Evolutionary conservation across 2,329 filamentous ascomycete genomes (phyloP).

Genomic region (Eutypa lata): DNA sequence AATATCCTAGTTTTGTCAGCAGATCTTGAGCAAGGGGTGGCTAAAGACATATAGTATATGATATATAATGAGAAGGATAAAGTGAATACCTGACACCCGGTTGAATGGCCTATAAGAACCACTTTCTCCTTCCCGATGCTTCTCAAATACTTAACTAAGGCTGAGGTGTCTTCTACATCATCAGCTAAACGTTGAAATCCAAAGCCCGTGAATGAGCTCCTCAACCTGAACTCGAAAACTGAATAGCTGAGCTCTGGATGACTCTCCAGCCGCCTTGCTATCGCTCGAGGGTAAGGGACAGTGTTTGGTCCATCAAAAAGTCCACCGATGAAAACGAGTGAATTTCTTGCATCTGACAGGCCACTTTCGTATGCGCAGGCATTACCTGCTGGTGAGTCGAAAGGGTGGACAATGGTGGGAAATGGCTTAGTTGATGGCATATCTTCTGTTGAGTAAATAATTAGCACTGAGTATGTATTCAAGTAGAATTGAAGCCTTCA

Average conservation of each 20-base stretch:
- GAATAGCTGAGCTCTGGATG: conserved; percentile 42
- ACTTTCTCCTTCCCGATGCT: conserved; percentile 47
- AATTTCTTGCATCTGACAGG: conserved; percentile 44
- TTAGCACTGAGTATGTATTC: too few relatives aligned
- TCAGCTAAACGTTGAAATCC: conserved; percentile 47
- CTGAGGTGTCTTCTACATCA: conserved; percentile 52
- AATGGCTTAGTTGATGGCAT: conserved; percentile 31
- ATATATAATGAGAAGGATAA: neutral
- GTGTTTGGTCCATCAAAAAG: conserved; percentile 68
- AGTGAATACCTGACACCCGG: conserved; percentile 49
- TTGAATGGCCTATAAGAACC: conserved; percentile 57
- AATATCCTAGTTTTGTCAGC: conserved; percentile 43
- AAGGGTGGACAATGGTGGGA: conserved; percentile 44
- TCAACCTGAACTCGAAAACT: conserved; percentile 54
- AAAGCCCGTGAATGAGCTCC: conserved; percentile 52
- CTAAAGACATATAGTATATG: neutral
- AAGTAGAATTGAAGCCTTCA: too few relatives aligned
- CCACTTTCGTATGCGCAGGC: conserved; percentile 48
- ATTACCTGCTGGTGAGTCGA: conserved; percentile 35
- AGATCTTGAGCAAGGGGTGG: neutral
- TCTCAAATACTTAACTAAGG: conserved; percentile 53
- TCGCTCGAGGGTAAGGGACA: conserved; percentile 51
- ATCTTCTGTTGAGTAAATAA: neutral
- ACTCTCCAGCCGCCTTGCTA: conserved; percentile 42
- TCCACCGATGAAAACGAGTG: conserved; percentile 67